These are phyloP conservation scores for Primulina huaijiensis DNA, from an alignment of 257 asterid species.

Conservation along the genomic window DNA sequence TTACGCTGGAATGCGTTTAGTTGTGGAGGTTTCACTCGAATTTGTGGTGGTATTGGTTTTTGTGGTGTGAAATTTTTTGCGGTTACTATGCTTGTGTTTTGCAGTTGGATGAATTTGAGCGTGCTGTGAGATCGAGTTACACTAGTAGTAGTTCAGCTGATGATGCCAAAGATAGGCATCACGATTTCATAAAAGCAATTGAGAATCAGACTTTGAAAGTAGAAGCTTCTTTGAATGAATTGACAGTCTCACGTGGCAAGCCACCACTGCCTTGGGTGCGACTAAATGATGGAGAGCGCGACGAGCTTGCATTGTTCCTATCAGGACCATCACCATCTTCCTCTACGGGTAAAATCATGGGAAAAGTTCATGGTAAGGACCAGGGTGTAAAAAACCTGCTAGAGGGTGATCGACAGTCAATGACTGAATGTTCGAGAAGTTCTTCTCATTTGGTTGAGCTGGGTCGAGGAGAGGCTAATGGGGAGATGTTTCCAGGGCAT, in stretches of 20 bases:
- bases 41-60: neutral
- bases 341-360: conserved; percentile 22
- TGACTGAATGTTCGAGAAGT: conserved; percentile 44
- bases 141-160: conserved; percentile 38
- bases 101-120: conserved; percentile 90
- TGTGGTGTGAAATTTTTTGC: neutral
- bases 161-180: conserved; percentile 76
- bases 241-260: conserved; percentile 54
- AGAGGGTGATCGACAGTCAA: conserved; percentile 32
- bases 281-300: conserved; percentile 71
- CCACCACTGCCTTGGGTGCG: conserved; percentile 90
- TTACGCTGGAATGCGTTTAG: neutral
- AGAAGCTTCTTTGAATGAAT: conserved; percentile 54
- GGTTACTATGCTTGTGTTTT: neutral
- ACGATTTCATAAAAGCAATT: conserved; percentile 59
- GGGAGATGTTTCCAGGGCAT: conserved; percentile 58
- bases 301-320: conserved; percentile 82
- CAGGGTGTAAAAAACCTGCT: conserved; percentile 25
- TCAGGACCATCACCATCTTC: conserved; percentile 47
- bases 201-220: conserved; percentile 59
- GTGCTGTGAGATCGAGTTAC: conserved; percentile 78
- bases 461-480: conserved; percentile 45
- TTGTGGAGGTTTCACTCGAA: neutral
- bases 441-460: conserved; percentile 48
- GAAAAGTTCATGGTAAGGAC: conserved; percentile 30